Percentiles rank a stretch among this genome's conserved stretches.
phyloP scores from a whole-genome alignment of 176 grass and related monocot species.

The Bromus sterilis region DNA sequence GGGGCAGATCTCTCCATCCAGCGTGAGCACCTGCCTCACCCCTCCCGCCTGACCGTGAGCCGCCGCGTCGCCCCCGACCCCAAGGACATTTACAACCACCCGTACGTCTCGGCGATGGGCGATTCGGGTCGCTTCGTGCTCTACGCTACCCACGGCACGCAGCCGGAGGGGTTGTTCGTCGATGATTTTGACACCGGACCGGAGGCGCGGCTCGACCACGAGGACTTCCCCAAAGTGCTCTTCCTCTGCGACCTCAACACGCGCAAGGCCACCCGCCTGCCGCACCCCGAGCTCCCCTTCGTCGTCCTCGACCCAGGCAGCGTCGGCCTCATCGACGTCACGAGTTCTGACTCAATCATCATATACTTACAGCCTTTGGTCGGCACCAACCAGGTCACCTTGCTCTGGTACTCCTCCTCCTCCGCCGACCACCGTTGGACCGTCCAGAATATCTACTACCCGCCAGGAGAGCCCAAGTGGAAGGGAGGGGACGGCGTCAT shows the following conservation, averaged over 20 bases:
- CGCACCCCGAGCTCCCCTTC: background rate
- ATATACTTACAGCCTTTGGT: background rate
- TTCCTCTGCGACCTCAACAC: background rate
- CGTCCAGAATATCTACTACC: background rate
- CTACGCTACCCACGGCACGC: background rate
- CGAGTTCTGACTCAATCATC: background rate
- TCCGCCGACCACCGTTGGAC: background rate
- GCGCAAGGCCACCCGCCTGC: background rate
- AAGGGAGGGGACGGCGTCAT: background rate
- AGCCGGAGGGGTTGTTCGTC: background rate
- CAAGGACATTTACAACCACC: background rate
- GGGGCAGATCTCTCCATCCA: background rate
- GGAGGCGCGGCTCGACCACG: background rate
- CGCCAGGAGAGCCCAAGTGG: background rate
- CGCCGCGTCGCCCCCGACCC: background rate
- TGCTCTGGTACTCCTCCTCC: background rate
- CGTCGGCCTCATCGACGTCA: background rate
- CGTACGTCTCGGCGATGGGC: background rate
- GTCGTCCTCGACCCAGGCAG: background rate
- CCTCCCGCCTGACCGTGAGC: background rate
- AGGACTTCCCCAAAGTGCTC: background rate
- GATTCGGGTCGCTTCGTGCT: background rate
- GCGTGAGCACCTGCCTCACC: background rate
- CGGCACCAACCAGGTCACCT: background rate
- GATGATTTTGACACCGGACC: background rate